phyloP scores from a whole-genome alignment of 352 stramenopile genomes.

The Pythium chondricola region DNA sequence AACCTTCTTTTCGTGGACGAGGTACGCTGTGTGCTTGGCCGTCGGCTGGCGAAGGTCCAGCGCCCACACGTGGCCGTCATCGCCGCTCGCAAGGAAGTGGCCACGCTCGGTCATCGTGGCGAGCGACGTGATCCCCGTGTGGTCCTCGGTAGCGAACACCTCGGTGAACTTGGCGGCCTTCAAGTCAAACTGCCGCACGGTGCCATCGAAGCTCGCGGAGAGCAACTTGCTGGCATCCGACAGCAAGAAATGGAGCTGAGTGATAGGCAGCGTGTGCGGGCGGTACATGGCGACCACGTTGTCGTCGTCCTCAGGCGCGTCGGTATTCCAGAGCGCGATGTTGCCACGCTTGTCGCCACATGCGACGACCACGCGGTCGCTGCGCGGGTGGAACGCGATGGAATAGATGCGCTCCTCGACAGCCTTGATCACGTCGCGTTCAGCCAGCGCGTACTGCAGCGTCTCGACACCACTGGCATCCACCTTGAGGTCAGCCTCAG shows the following conservation, averaged over 20 bases:
- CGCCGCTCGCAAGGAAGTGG: conserved; percentile 43
- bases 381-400: conserved; percentile 64
- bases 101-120: conserved; percentile 10
- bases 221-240: conserved; percentile 48
- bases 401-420: conserved; percentile 70
- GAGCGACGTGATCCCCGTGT: conserved; percentile 58
- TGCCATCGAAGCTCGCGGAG: conserved; percentile 69
- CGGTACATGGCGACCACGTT: conserved; percentile 52
- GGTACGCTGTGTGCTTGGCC: conserved; percentile 27
- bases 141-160: conserved; percentile 38
- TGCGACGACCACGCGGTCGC: conserved; percentile 52
- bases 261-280: conserved; percentile 58
- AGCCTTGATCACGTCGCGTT: conserved; percentile 66
- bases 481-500: conserved; percentile 30
- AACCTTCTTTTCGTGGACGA: conserved; percentile 80
- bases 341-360: conserved; percentile 74
- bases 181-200: conserved; percentile 63
- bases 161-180: conserved; percentile 41
- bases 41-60: conserved; percentile 42
- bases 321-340: conserved; percentile 57
- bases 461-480: conserved; percentile 33
- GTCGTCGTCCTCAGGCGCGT: conserved; percentile 14
- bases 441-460: conserved; percentile 37
- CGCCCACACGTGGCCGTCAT: conserved; percentile 51
- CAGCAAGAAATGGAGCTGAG: conserved; percentile 50